These are phyloP conservation scores for Pyrenopolyporus hunteri DNA, from an alignment of 495 filamentous ascomycete genomes.

Conservation along the genomic window DNA sequence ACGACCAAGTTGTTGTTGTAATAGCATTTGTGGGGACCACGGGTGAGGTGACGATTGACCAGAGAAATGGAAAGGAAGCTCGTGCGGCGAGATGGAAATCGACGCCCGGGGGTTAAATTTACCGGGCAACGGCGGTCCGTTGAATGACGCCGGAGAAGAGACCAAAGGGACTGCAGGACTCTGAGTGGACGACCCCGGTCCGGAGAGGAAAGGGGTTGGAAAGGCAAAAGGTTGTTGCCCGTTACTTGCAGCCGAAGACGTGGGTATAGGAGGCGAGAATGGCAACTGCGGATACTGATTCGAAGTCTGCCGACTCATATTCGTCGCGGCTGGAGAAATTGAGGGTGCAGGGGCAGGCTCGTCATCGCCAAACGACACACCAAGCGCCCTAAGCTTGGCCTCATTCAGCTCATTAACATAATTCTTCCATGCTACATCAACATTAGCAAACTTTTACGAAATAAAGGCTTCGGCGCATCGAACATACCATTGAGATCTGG, in stretches of 20 bases:
- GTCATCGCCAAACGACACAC: constrained; percentile 78
- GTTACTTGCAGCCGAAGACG: constrained; percentile 67
- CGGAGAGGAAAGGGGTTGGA: constrained; percentile 59
- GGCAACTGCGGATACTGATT: constrained; percentile 66
- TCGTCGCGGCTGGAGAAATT: constrained; percentile 54
- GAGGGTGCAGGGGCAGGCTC: constrained; percentile 63
- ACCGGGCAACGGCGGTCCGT: constrained; percentile 48
- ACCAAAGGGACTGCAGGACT: constrained; percentile 61
- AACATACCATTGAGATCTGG: constrained; percentile 68
- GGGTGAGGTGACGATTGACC: constrained; percentile 52
- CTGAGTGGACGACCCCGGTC: constrained; percentile 58
- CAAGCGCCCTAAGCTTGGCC: constrained; percentile 87
- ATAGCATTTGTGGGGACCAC: constrained; percentile 62
- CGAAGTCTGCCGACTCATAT: constrained; percentile 65
- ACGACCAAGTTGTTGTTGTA: constrained; percentile 58
- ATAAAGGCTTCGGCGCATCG: neutral
- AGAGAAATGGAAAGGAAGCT: constrained; percentile 53
- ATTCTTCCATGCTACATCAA: constrained; percentile 72
- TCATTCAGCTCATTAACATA: constrained; percentile 84
- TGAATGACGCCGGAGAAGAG: constrained; percentile 64
- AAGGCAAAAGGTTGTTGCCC: constrained; percentile 65
- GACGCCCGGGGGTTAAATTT: constrained; percentile 63
- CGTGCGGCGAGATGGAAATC: constrained; percentile 53
- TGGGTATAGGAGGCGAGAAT: constrained; percentile 76
- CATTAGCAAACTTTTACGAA: constrained; percentile 28